These are phyloP conservation scores for Podospora fimiseda DNA, from an alignment of 495 filamentous ascomycete genomes.

Conservation along the genomic window DNA sequence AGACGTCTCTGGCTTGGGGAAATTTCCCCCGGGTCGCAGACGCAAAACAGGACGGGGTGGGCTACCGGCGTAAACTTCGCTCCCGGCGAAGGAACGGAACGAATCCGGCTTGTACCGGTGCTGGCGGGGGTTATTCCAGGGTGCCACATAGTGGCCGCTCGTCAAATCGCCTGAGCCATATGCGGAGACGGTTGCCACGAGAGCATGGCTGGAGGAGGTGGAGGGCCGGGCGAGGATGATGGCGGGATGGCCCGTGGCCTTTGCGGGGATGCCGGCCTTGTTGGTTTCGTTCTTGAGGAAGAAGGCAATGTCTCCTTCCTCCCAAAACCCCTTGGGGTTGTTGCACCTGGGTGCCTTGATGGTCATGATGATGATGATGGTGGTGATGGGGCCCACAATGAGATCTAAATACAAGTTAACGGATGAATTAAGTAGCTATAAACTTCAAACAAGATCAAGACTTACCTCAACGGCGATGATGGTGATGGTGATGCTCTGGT, in stretches of 20 bases:
- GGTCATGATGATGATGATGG: not conserved
- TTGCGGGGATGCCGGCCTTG: not conserved
- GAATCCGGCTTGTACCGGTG: not conserved
- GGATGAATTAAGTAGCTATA: too few species aligned
- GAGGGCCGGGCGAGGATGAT: slow-evolving; percentile 23
- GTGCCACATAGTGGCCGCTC: slow-evolving; percentile 18
- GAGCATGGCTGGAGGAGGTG: slow-evolving; percentile 6
- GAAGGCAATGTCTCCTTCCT: slow-evolving; percentile 5
- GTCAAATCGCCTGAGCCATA: slow-evolving; percentile 11
- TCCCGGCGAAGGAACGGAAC: slow-evolving; percentile 28
- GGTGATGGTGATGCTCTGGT: too few species aligned
- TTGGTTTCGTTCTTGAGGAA: not conserved
- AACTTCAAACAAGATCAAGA: too few species aligned
- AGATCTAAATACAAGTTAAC: too few species aligned
- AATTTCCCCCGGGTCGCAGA: slow-evolving; percentile 7
- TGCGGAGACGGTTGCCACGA: slow-evolving; percentile 27
- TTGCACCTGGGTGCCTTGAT: not conserved
- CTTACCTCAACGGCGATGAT: too few species aligned
- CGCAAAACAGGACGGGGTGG: slow-evolving; percentile 4
- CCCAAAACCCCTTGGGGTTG: not conserved
- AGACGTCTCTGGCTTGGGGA: slow-evolving; percentile 25
- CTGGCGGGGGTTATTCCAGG: slow-evolving; percentile 22
- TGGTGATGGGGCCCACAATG: too few species aligned
- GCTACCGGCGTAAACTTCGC: not conserved
- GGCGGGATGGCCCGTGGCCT: slow-evolving; percentile 20